A percentile compares a stretch with the other conserved stretches of the same genome.
Conservation (phyloP, 495 filamentous ascomycete species). For the Penicillium roqueforti region DNA sequence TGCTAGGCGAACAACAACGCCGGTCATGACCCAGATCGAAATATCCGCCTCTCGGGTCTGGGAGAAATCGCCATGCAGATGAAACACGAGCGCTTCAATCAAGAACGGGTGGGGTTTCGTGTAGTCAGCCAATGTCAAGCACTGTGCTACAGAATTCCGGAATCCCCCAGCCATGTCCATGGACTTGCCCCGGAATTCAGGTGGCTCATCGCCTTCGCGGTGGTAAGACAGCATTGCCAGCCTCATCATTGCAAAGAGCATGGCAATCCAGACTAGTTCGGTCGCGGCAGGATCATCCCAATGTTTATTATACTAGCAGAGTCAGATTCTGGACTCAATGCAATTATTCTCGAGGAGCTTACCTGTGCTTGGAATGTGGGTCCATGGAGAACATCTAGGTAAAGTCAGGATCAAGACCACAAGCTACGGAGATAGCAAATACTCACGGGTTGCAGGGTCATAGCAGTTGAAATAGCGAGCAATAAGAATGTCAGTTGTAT, state of each 20-base stretch:
- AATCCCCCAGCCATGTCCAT: conserved; percentile 77
- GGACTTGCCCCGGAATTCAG: conserved; percentile 68
- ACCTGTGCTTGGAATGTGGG: conserved; percentile 75
- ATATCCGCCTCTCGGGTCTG: conserved; percentile 76
- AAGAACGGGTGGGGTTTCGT: conserved; percentile 80
- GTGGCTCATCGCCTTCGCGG: conserved; percentile 84
- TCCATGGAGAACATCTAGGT: conserved; percentile 72
- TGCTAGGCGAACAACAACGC: conserved; percentile 77
- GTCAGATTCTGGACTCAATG: neutral
- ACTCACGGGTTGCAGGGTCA: conserved; percentile 66
- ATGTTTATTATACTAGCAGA: conserved; percentile 67
- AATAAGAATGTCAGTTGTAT: conserved; percentile 75
- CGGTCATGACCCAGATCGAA: conserved; percentile 74
- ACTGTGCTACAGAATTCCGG: conserved; percentile 78
- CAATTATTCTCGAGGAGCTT: conserved; percentile 6
- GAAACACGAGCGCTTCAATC: conserved; percentile 84
- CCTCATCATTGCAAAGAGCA: conserved; percentile 84
- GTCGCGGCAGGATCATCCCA: conserved; percentile 82
- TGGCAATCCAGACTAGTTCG: conserved; percentile 81
- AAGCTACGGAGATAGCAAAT: neutral
- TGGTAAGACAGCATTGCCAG: conserved; percentile 89
- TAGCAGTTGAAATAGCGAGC: conserved; percentile 67
- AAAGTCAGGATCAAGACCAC: conserved; percentile 36
- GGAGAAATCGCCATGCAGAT: conserved; percentile 76
- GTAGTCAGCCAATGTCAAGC: conserved; percentile 81